Evolutionary conservation across 768 basidiomycete species (phyloP), one percentile per base, ranked within the genome.

Genomic region (Pholiota molesta): DNA sequence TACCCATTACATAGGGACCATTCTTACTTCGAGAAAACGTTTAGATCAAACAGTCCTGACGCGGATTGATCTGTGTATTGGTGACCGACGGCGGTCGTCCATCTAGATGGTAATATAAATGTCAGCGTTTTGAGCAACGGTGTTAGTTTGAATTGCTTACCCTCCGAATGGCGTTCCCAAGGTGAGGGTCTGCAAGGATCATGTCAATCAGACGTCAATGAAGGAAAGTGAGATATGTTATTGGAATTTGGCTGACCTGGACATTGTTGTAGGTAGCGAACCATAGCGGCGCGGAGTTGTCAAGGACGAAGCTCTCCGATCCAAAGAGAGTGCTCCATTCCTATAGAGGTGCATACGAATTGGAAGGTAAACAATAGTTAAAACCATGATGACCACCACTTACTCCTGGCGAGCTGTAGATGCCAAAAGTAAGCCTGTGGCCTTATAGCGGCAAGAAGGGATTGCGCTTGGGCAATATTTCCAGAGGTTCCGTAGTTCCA

Each of bases 1-100:
- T 44, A 44, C 9, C 16, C 5, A 28, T 49, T 49, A 26, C 6
- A 31, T 31, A 31, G 31, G 31, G 6, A 9, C 23, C 23, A 10
- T 26, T n/a, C n/a, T 47, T 51, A 66, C 33, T 54, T 31, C 7
- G 62, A 47, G 28, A 66, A 62, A 9, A 64, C 65, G 55, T 60
- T 71, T 29, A 71, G 67, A 51, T 71, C 71, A 44, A 72, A 72
- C 19, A 62, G 57, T 17, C 71, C 71, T 11, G 71, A 72, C 5
- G 71, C 71, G 13, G 70, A 70, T 6, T 62, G 59, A 40, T 72
- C 70, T 9, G 70, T 72, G 54, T 72, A 71, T 39, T 72, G 71
- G 44, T 72, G 65, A 5, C 70, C 71, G 17, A 70, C 67, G n/a
- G 70, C 68, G 3, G 66, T 49, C 17, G 70, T 68, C 69, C 69